A percentile compares a stretch with the other conserved stretches of the same genome.
phyloP scores from a whole-genome alignment of 352 stramenopile species.

The Stephanocyclus meneghinianus region DNA sequence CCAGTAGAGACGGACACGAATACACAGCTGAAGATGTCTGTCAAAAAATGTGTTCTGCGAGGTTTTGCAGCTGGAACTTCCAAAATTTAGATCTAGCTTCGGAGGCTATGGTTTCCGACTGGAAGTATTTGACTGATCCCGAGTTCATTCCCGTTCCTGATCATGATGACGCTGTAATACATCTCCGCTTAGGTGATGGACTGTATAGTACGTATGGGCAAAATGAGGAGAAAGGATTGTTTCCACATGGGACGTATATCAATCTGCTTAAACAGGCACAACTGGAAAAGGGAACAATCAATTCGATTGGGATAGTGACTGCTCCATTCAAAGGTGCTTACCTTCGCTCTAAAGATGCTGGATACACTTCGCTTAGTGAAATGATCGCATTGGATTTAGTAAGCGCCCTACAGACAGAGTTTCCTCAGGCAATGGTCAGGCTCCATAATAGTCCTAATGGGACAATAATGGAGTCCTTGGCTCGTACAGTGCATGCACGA shows the following conservation, averaged over 20 bases:
- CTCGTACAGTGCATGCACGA: neutral
- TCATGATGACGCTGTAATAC: slow-evolving; percentile 2
- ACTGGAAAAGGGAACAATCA: neutral
- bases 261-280: neutral
- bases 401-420: neutral
- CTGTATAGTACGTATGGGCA: neutral
- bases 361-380: neutral
- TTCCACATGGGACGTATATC: slow-evolving; percentile 4
- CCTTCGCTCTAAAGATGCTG: neutral
- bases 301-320: neutral
- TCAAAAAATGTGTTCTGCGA: neutral
- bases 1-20: neutral
- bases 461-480: neutral
- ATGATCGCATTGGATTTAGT: slow-evolving; percentile 3
- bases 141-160: neutral
- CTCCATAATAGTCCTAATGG: neutral
- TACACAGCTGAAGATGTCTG: neutral
- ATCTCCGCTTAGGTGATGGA: neutral
- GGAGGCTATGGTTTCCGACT: neutral
- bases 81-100: neutral
- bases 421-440: neutral
- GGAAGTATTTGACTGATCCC: neutral
- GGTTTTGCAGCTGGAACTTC: neutral
- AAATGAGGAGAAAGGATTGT: slow-evolving; percentile 1
- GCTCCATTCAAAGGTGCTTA: neutral